Evolutionary conservation across 257 asterid species (phyloP).

Genomic region (Striga asiatica): DNA sequence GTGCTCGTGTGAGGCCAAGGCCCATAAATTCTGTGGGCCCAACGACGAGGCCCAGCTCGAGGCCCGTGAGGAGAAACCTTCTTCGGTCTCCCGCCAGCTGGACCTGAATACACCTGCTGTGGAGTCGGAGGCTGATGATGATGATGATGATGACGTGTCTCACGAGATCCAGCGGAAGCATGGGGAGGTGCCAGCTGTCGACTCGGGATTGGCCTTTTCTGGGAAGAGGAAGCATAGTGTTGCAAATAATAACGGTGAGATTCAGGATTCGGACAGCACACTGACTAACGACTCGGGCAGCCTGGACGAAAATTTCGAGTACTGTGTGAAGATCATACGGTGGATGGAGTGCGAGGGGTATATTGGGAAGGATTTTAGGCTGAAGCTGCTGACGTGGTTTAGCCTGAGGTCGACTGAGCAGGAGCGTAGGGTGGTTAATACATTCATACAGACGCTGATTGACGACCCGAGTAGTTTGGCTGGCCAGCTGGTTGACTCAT

Average conservation of each 20-base stretch:
- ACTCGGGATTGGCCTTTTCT: constrained; percentile 40
- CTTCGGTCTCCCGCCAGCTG: constrained; percentile 62
- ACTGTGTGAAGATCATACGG: constrained; percentile 26
- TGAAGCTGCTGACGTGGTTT: constrained; percentile 88
- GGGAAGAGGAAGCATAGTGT: constrained; percentile 40
- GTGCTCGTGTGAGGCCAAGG: no score
- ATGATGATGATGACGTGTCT: constrained; percentile 42
- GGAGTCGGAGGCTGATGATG: constrained; percentile 59
- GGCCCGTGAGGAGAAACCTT: constrained; percentile 34
- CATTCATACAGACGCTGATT: constrained; percentile 63
- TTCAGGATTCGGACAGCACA: constrained; percentile 82
- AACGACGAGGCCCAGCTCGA: constrained; percentile 44
- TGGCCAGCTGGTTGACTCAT: constrained; percentile 60
- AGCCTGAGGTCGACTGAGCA: constrained; percentile 83
- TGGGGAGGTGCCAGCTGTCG: constrained; percentile 48
- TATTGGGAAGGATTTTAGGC: constrained; percentile 60
- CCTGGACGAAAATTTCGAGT: constrained; percentile 16
- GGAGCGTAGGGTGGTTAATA: constrained; percentile 83
- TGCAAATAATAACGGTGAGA: constrained; percentile 39
- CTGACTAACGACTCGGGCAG: constrained; percentile 71
- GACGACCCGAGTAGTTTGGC: constrained; percentile 79
- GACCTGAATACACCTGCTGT: constrained; percentile 70
- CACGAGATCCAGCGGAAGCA: no score
- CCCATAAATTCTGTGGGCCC: no score
- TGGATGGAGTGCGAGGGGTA: constrained; percentile 91